These are phyloP conservation scores for Colletotrichum cereale DNA, from an alignment of 2,329 filamentous ascomycete species.

Conservation along the genomic window DNA sequence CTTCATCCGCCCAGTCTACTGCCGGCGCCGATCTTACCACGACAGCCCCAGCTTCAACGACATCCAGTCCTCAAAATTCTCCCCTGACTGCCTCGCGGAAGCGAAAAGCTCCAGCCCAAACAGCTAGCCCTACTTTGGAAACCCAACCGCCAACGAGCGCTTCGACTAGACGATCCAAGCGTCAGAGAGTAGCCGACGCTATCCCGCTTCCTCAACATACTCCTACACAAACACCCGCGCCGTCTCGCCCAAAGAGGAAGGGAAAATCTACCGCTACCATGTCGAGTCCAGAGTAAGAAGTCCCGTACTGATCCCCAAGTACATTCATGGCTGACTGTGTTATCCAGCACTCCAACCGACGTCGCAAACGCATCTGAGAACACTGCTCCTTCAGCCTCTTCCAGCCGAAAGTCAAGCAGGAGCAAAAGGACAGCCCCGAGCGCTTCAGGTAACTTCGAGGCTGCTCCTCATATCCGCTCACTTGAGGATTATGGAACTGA, in stretches of 20 bases:
- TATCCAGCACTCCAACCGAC: constrained; percentile 68
- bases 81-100: constrained; percentile 72
- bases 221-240: constrained; percentile 35
- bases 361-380: constrained; percentile 73
- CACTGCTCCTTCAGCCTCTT: constrained; percentile 68
- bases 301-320: constrained; percentile 1
- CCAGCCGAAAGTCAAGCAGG: constrained; percentile 79
- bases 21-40: constrained; percentile 55
- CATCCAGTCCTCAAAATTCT: constrained; percentile 56
- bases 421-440: constrained; percentile 73
- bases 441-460: constrained; percentile 51
- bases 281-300: constrained; percentile 78
- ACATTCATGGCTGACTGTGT: background rate
- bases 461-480: background rate
- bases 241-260: constrained; percentile 66
- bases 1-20: constrained; percentile 57
- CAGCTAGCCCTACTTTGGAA: constrained; percentile 57
- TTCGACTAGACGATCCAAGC: constrained; percentile 74
- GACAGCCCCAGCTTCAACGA: constrained; percentile 55
- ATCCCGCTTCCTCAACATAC: constrained; percentile 49
- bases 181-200: constrained; percentile 73
- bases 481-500: constrained; percentile 8
- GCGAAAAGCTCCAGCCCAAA: constrained; percentile 76
- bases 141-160: constrained; percentile 41
- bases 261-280: constrained; percentile 74